Evolutionary conservation across 1,284 basidiomycete genomes (phyloP).

Genomic region (Ustilago curta): DNA sequence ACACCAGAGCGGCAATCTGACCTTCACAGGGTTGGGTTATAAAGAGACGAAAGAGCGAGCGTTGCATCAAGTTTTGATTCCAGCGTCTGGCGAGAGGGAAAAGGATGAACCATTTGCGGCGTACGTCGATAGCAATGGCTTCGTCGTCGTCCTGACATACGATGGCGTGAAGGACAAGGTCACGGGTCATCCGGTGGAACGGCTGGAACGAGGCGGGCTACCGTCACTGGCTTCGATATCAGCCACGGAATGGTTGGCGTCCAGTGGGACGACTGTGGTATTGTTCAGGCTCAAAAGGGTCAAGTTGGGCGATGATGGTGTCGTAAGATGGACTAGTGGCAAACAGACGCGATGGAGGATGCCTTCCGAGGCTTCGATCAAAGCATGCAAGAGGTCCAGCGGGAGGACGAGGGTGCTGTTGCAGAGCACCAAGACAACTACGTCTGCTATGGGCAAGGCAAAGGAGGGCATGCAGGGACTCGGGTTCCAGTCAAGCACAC

Average conservation of each 20-base stretch:
- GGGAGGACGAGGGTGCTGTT: slow-evolving; percentile 18
- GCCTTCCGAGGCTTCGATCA: slow-evolving; percentile 13
- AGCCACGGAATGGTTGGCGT: slow-evolving; percentile 32
- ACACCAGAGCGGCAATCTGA: slow-evolving; percentile 15
- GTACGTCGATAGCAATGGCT: slow-evolving; percentile 42
- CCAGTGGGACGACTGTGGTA: slow-evolving; percentile 2
- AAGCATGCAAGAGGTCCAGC: slow-evolving; percentile 12
- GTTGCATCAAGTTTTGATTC: slow-evolving; percentile 34
- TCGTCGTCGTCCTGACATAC: slow-evolving; percentile 36
- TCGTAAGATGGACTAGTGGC: slow-evolving; percentile 16
- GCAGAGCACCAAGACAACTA: slow-evolving; percentile 14
- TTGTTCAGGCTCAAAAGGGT: slow-evolving; percentile 20
- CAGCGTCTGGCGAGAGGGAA: slow-evolving; percentile 4
- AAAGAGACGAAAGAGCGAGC: slow-evolving; percentile 52
- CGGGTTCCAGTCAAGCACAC: slow-evolving; percentile 10
- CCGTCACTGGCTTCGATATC: slow-evolving; percentile 32
- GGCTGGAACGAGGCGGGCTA: slow-evolving; percentile 8
- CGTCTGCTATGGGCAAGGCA: neutral
- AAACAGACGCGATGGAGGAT: slow-evolving; percentile 7
- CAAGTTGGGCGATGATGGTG: neutral
- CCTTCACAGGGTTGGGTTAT: slow-evolving; percentile 28
- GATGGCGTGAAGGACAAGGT: slow-evolving; percentile 16
- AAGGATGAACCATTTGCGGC: slow-evolving; percentile 35
- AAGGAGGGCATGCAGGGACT: slow-evolving; percentile 29
- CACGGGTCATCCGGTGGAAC: slow-evolving; percentile 29